Base-by-base conservation (phyloP, 352 stramenopile species). In the Globisporangium viniferum region DNA sequence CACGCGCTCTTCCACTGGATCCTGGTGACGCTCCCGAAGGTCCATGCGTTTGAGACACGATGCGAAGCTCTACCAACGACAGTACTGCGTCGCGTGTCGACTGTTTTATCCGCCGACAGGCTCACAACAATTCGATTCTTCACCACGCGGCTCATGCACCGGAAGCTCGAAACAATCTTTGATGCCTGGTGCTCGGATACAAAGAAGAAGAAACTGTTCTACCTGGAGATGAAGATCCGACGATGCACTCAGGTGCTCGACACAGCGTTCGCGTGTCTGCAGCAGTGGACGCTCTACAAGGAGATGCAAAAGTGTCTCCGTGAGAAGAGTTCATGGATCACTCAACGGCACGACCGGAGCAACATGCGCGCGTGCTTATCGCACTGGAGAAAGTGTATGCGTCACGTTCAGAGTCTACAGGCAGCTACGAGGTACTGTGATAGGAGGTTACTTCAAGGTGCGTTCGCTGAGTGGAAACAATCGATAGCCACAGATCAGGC, bases 1-100 rank as follows among this genome's bases (percentile, higher is more conserved):
- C 64, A 77, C 54, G 74, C 79, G 0, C 20, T 90, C 14, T 88
- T 90, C 59, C 78, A 69, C 27, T 92, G 84, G 81, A 65, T 90
- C 35, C 59, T 58, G 4, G 9, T 67, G 5, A 73, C 67, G 41
- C 70, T 92, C 0, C 80, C 80, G 3, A 72, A 73, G 31, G 63
- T 70, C 20, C 31, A 76, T 7, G 14, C 60, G 48, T 74, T 80
- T 8, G 31, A 58, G 4, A 72, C 62, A 1, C 55, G 73, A 6
- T 80, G 62, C 33, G 66, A 69, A n/a, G 68, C 70, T 0, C 64
- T 89, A 5, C 74, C 74, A 7, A 67, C 73, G 5, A 78, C 70
- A 9, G 68, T 86, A 15, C 58, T 80, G 9, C 67, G 67, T 2
- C 62, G 81, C 27, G 59, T 86, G 3, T 41, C 59, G 33, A 59